Percentiles rank a stretch among this genome's conserved stretches.
Evolutionary conservation across 139 green algal species (phyloP).

Genomic region (Closterium sp.): DNA sequence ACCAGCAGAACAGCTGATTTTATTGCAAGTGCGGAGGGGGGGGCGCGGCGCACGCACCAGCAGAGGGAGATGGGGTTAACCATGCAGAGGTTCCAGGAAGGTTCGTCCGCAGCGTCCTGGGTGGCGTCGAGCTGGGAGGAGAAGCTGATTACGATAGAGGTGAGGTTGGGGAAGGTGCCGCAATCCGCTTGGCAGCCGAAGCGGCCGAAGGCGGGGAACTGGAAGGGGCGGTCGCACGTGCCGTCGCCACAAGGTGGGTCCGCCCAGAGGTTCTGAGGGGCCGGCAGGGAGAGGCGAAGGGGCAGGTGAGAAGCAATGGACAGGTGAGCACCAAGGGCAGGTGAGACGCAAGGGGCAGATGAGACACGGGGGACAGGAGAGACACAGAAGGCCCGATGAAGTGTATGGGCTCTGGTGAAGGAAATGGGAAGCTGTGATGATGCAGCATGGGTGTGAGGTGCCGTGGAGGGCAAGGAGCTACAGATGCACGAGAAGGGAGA

Average conservation of each 20-base stretch:
- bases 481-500: not conserved
- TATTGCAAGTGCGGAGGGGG: too few species aligned
- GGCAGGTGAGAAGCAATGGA: too few species aligned
- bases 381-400: too few species aligned
- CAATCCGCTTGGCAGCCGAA: slow-evolving; percentile 83
- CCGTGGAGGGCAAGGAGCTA: too few species aligned
- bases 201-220: slow-evolving; percentile 76
- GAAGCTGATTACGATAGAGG: not conserved
- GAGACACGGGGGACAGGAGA: too few species aligned
- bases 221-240: slow-evolving; percentile 73
- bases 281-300: too few species aligned
- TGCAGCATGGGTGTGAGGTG: not conserved
- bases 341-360: too few species aligned
- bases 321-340: too few species aligned
- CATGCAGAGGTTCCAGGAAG: slow-evolving; percentile 15
- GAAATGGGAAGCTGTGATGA: not conserved
- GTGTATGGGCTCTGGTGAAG: not conserved
- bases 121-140: not conserved
- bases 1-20: too few species aligned
- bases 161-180: slow-evolving; percentile 44
- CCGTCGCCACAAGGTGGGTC: slow-evolving; percentile 80
- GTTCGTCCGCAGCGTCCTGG: not conserved
- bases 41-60: too few species aligned
- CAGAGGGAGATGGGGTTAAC: not conserved
- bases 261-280: slow-evolving; percentile 59